These are phyloP conservation scores for Kazachstania psychrophila DNA, from an alignment of 805 yeast species.

Conservation along the genomic window DNA sequence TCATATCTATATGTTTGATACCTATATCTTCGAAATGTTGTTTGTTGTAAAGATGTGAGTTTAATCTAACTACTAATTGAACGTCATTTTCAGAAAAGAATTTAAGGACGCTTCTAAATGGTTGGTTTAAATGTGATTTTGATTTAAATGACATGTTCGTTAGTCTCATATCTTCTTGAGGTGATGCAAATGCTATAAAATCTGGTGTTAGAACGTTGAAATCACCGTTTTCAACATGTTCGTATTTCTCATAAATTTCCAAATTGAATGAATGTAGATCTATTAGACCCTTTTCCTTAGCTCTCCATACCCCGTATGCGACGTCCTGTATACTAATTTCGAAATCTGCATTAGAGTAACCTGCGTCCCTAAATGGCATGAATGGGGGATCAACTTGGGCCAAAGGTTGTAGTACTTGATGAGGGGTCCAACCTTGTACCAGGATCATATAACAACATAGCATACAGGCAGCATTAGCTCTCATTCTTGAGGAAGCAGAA, in stretches of 20 bases:
- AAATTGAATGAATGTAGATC: constrained; percentile 80
- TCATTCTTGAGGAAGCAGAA: constrained; percentile 63
- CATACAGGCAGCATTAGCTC: constrained; percentile 92
- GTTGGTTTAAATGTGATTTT: constrained; percentile 45
- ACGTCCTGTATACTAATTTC: constrained; percentile 89
- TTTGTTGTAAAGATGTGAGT: constrained; percentile 84
- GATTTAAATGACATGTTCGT: constrained; percentile 14
- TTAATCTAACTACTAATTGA: constrained; percentile 81
- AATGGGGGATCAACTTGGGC: constrained; percentile 88
- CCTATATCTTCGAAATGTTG: constrained; percentile 73
- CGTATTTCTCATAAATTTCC: constrained; percentile 91
- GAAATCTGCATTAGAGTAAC: constrained; percentile 91
- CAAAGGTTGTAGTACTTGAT: constrained; percentile 90
- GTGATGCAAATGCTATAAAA: constrained; percentile 96
- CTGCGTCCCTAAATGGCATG: constrained; percentile 94
- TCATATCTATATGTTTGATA: constrained; percentile 88
- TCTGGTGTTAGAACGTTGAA: constrained; percentile 86
- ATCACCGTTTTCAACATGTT: constrained; percentile 95
- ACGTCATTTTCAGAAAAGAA: constrained; percentile 69
- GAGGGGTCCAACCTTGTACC: constrained; percentile 97
- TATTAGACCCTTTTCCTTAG: constrained; percentile 82
- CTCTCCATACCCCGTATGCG: constrained; percentile 95
- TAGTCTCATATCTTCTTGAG: constrained; percentile 53
- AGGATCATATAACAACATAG: constrained; percentile 90
- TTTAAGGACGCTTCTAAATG: constrained; percentile 71